phyloP scores from a whole-genome alignment of 768 basidiomycete species.

The Leccinum arenicola region DNA sequence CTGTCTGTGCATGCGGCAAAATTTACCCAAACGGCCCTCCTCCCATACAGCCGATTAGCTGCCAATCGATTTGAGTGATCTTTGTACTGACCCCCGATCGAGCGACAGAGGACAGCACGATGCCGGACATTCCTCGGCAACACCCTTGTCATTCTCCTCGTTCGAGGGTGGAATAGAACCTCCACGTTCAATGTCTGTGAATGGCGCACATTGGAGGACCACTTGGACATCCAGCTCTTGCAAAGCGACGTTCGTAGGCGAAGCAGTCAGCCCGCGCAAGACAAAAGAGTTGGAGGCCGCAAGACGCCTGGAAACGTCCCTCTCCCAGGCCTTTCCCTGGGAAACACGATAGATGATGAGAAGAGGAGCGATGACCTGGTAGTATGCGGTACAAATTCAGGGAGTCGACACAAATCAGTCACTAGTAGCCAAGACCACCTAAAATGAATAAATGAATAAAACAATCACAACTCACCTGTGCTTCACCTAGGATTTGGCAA shows the following conservation, averaged over 20 bases:
- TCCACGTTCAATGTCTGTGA: constrained; percentile 1
- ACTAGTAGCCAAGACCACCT: no score
- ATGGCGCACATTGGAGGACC: constrained; percentile 5
- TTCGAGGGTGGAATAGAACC: not conserved
- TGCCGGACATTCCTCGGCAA: not conserved
- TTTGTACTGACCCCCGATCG: not conserved
- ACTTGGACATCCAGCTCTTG: constrained; percentile 14
- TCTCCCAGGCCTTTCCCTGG: constrained; percentile 42
- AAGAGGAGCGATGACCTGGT: constrained; percentile 44
- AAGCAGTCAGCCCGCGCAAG: constrained; percentile 11
- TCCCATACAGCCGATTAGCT: not conserved
- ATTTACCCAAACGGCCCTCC: no score
- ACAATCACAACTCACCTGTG: constrained; percentile 18
- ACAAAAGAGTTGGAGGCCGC: constrained; percentile 1
- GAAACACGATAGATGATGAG: constrained; percentile 49
- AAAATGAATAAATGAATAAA: not conserved
- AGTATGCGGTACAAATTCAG: not conserved
- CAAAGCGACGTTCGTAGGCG: not conserved
- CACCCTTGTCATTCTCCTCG: not conserved
- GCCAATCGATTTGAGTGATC: not conserved
- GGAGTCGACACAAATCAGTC: not conserved
- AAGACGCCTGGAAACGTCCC: constrained; percentile 13
- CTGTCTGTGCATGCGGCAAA: not conserved
- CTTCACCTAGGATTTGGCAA: constrained; percentile 29
- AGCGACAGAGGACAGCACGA: not conserved